phyloP scores from a whole-genome alignment of 2,329 filamentous ascomycete genomes.

The Hymenoscyphus occultus region DNA sequence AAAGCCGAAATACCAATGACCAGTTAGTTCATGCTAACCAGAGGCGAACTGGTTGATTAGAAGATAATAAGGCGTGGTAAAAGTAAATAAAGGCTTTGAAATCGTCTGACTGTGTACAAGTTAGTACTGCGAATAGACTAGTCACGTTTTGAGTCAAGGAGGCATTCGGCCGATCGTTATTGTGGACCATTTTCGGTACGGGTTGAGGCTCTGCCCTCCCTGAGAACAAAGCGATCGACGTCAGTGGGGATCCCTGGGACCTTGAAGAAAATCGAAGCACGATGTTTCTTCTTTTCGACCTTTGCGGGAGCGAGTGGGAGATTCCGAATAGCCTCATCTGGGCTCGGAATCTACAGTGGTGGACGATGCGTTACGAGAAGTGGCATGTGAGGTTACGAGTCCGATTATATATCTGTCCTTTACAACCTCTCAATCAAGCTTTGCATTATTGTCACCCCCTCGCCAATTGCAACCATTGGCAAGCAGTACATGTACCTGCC shows the following conservation, averaged over 20 bases:
- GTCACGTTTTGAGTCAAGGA: background rate
- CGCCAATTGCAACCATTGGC: background rate
- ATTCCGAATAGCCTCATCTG: constrained; percentile 7
- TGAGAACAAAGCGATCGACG: constrained; percentile 3
- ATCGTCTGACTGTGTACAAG: background rate
- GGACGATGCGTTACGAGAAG: background rate
- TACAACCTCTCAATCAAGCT: background rate
- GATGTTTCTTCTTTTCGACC: background rate
- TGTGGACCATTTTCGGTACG: background rate
- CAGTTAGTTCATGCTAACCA: background rate
- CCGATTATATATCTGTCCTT: constrained; percentile 2
- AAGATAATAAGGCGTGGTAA: background rate
- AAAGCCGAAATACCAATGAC: background rate
- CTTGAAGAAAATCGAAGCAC: background rate
- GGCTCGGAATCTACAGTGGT: background rate
- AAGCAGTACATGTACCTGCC: background rate
- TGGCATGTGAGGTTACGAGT: background rate
- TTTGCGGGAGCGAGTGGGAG: background rate
- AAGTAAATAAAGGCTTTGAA: background rate
- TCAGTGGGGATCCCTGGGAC: background rate
- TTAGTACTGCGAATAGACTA: background rate
- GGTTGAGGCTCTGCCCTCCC: constrained; percentile 6
- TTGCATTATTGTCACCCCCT: background rate
- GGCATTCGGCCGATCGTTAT: background rate
- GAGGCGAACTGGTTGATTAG: background rate